Base-by-base conservation (phyloP, 129 eudicot genomes). In the Tagetes patula region DNA sequence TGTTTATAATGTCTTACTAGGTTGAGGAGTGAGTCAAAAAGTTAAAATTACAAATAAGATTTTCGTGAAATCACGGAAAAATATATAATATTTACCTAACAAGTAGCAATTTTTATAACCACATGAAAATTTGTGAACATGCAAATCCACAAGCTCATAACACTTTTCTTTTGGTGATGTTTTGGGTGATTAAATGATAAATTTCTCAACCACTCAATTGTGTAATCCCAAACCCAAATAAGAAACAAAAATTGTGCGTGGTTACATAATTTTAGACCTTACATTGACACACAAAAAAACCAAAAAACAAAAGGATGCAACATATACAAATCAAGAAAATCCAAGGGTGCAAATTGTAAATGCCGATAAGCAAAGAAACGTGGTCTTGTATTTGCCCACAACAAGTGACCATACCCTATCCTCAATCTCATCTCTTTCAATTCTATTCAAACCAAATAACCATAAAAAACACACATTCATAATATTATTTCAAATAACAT, bases 371-470 rank as follows among this genome's bases (percentile, higher is more conserved):
- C 82, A 37, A 64, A 78, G 82, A 36, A 72, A 79, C 82, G 82
- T 79, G 82, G 82, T 79, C 82, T 65, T n/a, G 63, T 43, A 79
- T 54, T 12, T 72, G 82, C 78, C 82, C 78, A 65, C 12, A 62
- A 73, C 78, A 79, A 79, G 52, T 72, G 53, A 79, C 73, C 82
- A 79, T 65, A 78, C 66, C 82, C 82, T 79, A 79, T 79, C 82
- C 31, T 34, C 14, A 61, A 34, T 61, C 69, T 79, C 82, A 79
- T 79, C 3, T 47, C 52, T 55, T 30, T 33, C 65, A 32, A 53
- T 64, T 75, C 55, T 20, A 20, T 20, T 20, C 27, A 20, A 60
- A 68, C 43, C 46, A 59, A 64, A 63, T 64, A 71, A 61, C 46
- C 71, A 49, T 49, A 43, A 61, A 67, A 76, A 76, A 76, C 37